Base-by-base conservation (phyloP, 1,284 basidiomycete genomes). In the Porogramme epimiltina region DNA sequence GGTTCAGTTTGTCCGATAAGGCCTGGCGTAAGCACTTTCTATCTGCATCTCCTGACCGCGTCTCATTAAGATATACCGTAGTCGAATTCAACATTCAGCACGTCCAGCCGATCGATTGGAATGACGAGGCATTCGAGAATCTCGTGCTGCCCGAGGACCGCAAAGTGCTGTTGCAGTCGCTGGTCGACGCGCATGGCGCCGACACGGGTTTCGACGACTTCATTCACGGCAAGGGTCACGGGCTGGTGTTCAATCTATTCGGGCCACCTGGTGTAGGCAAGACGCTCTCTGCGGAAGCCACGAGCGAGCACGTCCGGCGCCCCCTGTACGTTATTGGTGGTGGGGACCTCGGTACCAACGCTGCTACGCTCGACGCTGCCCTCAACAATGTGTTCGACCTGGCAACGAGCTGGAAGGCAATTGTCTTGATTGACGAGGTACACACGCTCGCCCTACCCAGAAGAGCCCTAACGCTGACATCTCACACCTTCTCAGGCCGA, bases 201-300 rank as follows among this genome's bases (percentile, higher is more conserved):
- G 75, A 78, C 51, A 60, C 77, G 6, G 75, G 75, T 16, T 81
- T 84, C 59, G 82, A 84, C 54, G 82, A 84, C 60, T 83, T 84
- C 59, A 79, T 84, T 55, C 75, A 78, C 59, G 82, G 80, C 45
- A 84, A 85, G 61, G 83, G 83, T 6, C 77, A 80, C 24, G 83
- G 82, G 4, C 71, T 85, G 26, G 78, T 84, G 39, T 71, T 84
- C 59, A 82, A 83, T 54, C 70, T 84, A 2, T 84, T 79, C 54
- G 82, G 82, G 10, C 80, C 81, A 22, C 82, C 82, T 2, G 83
- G 82, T 44, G 80, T 83, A 6, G 84, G 82, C 61, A 69, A 69
- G 71, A 77, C 66, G 13, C 52, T 71, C 33, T 70, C 82, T 0
- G 84, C 82, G 0, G 83, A 86, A 62, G 82, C 82, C 3, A 81